A percentile compares a stretch with the other conserved stretches of the same genome.
Conservation (phyloP, 305 asterid genomes). For the Solanum aculeatissimum region DNA sequence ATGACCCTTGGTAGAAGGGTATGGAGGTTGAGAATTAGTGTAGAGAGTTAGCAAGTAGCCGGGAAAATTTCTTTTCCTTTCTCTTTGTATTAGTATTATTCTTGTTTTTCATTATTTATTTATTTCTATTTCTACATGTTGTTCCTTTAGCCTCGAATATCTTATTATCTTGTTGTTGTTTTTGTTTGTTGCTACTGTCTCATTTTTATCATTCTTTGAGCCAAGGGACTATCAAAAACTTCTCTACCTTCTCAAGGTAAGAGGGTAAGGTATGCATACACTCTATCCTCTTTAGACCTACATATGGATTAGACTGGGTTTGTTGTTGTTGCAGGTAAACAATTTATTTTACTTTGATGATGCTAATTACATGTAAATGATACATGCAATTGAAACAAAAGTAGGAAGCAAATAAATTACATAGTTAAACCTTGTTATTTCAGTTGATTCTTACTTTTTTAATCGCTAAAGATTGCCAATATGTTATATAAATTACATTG, state of each 20-base stretch:
- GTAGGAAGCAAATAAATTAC: not conserved
- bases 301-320: not conserved
- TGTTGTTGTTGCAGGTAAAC: not conserved
- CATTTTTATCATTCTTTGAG: not conserved
- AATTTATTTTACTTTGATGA: not conserved
- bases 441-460: not conserved
- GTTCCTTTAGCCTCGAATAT: not conserved
- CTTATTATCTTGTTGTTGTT: not conserved
- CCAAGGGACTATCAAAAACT: not conserved
- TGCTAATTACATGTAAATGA: not conserved
- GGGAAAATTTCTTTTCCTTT: not conserved
- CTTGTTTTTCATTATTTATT: not conserved
- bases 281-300: not conserved
- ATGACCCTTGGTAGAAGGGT: not conserved
- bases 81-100: not conserved
- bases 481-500: not conserved
- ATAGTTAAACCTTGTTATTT: not conserved
- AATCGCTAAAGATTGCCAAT: not conserved
- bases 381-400: not conserved
- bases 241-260: not conserved
- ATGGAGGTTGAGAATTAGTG: not conserved
- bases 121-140: not conserved
- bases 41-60: not conserved
- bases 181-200: not conserved
- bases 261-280: not conserved